A percentile compares a stretch with the other conserved stretches of the same genome.
These are phyloP conservation scores for Petunia axillaris DNA, from an alignment of 257 asterid genomes.

Conservation along the genomic window DNA sequence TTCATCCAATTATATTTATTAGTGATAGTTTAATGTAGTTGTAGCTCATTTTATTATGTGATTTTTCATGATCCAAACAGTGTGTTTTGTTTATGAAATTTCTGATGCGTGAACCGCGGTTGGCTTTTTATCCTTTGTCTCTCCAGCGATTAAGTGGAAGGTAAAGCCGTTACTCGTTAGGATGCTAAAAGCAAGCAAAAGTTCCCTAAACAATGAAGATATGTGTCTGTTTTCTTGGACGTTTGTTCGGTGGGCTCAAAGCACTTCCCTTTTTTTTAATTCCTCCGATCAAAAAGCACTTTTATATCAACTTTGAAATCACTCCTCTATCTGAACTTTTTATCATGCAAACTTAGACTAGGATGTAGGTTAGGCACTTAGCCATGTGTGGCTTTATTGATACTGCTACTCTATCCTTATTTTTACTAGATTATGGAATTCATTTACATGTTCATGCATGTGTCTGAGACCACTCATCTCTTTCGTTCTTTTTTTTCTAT, in stretches of 20 bases:
- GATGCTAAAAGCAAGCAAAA: constrained; percentile 38
- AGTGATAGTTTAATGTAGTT: too few relatives aligned
- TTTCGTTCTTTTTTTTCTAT: too few relatives aligned
- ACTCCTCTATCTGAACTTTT: neutral
- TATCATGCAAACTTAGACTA: too few relatives aligned
- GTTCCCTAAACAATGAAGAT: neutral
- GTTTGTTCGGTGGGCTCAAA: constrained; percentile 48
- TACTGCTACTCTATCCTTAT: too few relatives aligned
- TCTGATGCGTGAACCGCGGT: neutral
- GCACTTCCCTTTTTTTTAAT: neutral
- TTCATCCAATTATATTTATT: too few relatives aligned
- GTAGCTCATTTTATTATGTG: too few relatives aligned
- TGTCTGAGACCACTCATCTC: too few relatives aligned
- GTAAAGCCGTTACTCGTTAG: constrained; percentile 72
- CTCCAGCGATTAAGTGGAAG: constrained; percentile 47
- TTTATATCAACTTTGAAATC: neutral
- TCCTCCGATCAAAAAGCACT: neutral
- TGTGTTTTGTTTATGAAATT: neutral
- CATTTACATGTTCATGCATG: too few relatives aligned
- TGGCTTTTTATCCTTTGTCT: neutral
- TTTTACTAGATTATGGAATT: too few relatives aligned
- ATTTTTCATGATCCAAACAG: neutral
- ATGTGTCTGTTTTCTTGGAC: constrained; percentile 56
- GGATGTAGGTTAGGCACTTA: too few relatives aligned
- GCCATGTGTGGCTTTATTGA: too few relatives aligned